A percentile compares a stretch with the other conserved stretches of the same genome.
These are phyloP conservation scores for Ceratocystis ficicola DNA, from an alignment of 2,329 filamentous ascomycete genomes.

Conservation along the genomic window DNA sequence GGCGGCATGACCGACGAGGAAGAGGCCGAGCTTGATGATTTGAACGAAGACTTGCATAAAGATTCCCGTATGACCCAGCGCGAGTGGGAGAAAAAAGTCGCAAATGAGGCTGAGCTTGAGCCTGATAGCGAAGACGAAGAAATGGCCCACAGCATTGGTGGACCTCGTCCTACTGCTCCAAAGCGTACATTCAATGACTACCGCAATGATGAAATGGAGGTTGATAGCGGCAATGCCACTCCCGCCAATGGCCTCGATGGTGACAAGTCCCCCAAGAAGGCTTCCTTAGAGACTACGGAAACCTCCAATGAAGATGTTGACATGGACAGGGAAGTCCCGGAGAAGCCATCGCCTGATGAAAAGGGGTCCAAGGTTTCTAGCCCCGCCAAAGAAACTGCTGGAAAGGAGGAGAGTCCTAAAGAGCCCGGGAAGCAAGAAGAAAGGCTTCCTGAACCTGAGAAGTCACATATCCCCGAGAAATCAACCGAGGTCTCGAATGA, in stretches of 20 bases:
- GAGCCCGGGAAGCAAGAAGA: conserved; percentile 22
- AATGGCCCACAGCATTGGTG: conserved; percentile 58
- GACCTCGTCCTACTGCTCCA: conserved; percentile 41
- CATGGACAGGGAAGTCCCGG: conserved; percentile 27
- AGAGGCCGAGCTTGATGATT: conserved; percentile 51
- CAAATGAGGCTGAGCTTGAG: conserved; percentile 68
- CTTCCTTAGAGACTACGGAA: conserved; percentile 27
- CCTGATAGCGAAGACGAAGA: conserved; percentile 79
- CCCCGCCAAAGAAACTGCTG: conserved; percentile 25
- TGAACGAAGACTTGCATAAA: conserved; percentile 77
- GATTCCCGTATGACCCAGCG: conserved; percentile 73
- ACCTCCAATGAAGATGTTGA: conserved; percentile 37
- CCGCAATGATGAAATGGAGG: conserved; percentile 33
- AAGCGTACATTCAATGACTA: conserved; percentile 43
- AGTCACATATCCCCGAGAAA: neutral
- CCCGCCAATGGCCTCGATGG: conserved; percentile 30
- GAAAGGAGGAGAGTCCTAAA: conserved; percentile 25
- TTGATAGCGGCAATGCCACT: conserved; percentile 32
- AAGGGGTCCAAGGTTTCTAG: conserved; percentile 23
- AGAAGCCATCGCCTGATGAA: conserved; percentile 22
- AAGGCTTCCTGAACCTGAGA: conserved; percentile 22
- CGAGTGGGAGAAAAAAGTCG: conserved; percentile 66
- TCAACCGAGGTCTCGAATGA: conserved; percentile 12
- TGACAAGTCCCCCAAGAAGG: conserved; percentile 26
- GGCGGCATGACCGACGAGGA: conserved; percentile 54